These are phyloP conservation scores for Dendrobium catenatum DNA, from an alignment of 106 monocot genomes.

Conservation along the genomic window DNA sequence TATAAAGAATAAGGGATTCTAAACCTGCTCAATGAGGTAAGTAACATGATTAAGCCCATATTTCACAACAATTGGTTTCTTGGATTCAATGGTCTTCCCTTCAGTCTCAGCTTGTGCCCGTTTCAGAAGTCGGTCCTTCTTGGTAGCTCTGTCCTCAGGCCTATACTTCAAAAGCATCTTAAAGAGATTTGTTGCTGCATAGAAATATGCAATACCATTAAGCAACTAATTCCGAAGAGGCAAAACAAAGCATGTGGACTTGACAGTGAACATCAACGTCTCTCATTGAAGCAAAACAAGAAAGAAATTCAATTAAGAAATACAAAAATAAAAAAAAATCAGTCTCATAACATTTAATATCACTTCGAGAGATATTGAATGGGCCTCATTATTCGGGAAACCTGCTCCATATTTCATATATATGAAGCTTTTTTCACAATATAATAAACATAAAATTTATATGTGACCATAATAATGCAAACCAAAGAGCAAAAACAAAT, in stretches of 20 bases:
- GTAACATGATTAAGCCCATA: slow-evolving; percentile 76
- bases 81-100: slow-evolving; percentile 60
- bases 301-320: background rate
- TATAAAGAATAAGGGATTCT: background rate
- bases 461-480: too few species aligned
- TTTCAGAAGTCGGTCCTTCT: slow-evolving; percentile 75
- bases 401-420: background rate
- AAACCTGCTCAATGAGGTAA: slow-evolving; percentile 78
- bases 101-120: slow-evolving; percentile 66
- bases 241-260: background rate
- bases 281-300: background rate
- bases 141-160: slow-evolving; percentile 68
- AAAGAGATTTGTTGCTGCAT: slow-evolving; percentile 55
- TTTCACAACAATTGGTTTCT: slow-evolving; percentile 82
- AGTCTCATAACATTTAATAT: background rate
- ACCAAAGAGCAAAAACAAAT: too few species aligned
- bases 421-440: background rate
- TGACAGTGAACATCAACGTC: background rate
- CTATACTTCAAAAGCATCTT: slow-evolving; percentile 84
- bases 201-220: slow-evolving; percentile 3
- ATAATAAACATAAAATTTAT: background rate
- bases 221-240: background rate
- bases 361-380: background rate
- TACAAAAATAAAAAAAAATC: background rate
- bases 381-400: background rate